Percentiles rank a stretch among this genome's conserved stretches.
These are phyloP conservation scores for Trypanosomatidae sp. DNA, from an alignment of 208 protist species.

Conservation along the genomic window DNA sequence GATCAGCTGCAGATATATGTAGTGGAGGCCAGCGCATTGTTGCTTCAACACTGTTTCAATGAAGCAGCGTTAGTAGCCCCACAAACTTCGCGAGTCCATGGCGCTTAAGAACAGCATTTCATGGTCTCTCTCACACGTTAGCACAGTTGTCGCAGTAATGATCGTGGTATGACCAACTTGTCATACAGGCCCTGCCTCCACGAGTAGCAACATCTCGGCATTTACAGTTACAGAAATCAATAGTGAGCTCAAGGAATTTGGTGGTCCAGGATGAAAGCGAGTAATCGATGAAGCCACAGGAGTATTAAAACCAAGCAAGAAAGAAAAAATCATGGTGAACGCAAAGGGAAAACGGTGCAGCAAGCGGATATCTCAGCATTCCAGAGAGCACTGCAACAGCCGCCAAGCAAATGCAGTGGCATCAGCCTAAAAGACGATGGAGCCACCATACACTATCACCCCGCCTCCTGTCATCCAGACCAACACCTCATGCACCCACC, in stretches of 20 bases:
- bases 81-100: not conserved
- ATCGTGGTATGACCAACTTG: not conserved
- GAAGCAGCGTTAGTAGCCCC: not conserved
- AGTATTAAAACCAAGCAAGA: not conserved
- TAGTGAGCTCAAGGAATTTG: not conserved
- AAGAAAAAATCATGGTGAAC: not conserved
- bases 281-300: not conserved
- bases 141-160: not conserved
- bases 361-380: too few relatives aligned
- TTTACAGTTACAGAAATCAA: not conserved
- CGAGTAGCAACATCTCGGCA: not conserved
- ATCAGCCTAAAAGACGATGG: not conserved
- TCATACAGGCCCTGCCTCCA: not conserved
- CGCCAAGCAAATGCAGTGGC: not conserved
- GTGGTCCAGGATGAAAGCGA: not conserved
- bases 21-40: not conserved
- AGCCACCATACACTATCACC: conserved; percentile 3
- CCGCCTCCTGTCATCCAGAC: conserved; percentile 5
- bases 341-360: not conserved
- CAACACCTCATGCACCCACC: not conserved
- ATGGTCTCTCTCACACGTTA: not conserved
- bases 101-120: not conserved
- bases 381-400: not conserved
- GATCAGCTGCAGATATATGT: not conserved
- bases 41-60: not conserved